Evolutionary conservation across 1,139 yeast species (phyloP), one percentile per base, ranked within the genome.

Genomic region (Insectozyma bohioensis): DNA sequence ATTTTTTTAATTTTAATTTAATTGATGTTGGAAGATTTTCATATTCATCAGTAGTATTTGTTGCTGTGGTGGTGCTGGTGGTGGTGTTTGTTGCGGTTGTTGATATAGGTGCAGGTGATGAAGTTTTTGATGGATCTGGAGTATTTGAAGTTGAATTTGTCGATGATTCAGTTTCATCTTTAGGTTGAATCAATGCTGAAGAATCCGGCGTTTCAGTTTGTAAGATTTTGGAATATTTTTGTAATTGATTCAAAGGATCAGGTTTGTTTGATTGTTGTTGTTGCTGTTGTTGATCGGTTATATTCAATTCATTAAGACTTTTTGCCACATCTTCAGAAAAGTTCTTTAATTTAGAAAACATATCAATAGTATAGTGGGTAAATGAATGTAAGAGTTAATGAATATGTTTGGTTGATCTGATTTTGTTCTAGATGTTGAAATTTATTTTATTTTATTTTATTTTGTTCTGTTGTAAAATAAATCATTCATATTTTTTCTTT

Each of bases 1-100:
- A 86, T 62, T 86, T 88, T 41, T 75, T 73, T 58, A 90, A 61
- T 48, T 83, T 84, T 10, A 80, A 63, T 44, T 74, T 72, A 18
- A 85, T 56, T 7, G 71, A 72, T 5, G 70, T 69, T 1, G 88
- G 78, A 20, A 81, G 56, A 2, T 69, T 63, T 7, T 36, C 38
- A 8, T 12, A 6, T 61, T 61, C 23, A 62, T 44, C 24, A 7
- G 35, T 10, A 14, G 67, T 54, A 4, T n/a, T n/a, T n/a, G 14
- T 20, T 16, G 5, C 31, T 15, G n/a, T 13, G 8, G 20, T 7
- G 6, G 26, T 14, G 18, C 16, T 15, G 15, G 5, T 12, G 20
- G 28, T 10, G 13, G 19, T n/a, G 12, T 21, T 19, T 3, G 21
- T 15, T n/a, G 12, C 11, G 10, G 8, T 19, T 7, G n/a, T 10